phyloP scores from a whole-genome alignment of 2,329 filamentous ascomycete species.

The Cladophialophora carrionii region DNA sequence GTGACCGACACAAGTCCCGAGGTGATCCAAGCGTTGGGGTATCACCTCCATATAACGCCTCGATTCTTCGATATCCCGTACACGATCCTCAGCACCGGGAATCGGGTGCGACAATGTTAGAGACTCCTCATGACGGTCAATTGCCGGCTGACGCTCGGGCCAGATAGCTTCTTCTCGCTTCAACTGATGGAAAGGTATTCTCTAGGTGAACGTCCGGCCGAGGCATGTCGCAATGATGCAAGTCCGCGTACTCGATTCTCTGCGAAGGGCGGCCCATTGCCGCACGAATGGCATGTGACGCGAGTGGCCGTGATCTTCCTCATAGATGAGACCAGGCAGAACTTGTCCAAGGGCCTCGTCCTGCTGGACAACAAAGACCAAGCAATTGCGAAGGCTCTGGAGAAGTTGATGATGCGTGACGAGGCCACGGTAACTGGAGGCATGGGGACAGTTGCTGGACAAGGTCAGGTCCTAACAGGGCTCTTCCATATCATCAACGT shows the following conservation, averaged over 20 bases:
- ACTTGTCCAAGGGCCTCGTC: not conserved
- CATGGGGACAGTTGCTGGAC: not conserved
- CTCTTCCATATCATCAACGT: slow-evolving; percentile 1
- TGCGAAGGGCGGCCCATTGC: not conserved
- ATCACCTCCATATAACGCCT: not conserved
- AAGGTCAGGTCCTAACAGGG: not conserved
- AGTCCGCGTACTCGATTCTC: not conserved
- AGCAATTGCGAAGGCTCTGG: not conserved
- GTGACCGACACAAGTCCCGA: not conserved
- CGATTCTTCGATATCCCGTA: slow-evolving; percentile 2
- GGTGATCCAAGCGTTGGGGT: not conserved
- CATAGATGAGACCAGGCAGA: not conserved
- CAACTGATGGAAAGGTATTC: not conserved
- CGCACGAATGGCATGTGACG: slow-evolving; percentile 2
- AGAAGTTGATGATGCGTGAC: slow-evolving; percentile 1
- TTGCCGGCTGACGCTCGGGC: not conserved
- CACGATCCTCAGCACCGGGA: slow-evolving; percentile 1
- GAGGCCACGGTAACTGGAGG: not conserved
- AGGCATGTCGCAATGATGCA: not conserved
- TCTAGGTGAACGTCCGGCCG: not conserved
- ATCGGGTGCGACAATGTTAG: not conserved
- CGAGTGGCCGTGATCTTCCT: slow-evolving; percentile 1
- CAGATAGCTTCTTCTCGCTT: slow-evolving; percentile 5
- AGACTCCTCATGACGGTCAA: not conserved
- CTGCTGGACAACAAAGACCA: not conserved